Conservation (phyloP, 352 stramenopile species). For the Pythium utonaiense region DNA sequence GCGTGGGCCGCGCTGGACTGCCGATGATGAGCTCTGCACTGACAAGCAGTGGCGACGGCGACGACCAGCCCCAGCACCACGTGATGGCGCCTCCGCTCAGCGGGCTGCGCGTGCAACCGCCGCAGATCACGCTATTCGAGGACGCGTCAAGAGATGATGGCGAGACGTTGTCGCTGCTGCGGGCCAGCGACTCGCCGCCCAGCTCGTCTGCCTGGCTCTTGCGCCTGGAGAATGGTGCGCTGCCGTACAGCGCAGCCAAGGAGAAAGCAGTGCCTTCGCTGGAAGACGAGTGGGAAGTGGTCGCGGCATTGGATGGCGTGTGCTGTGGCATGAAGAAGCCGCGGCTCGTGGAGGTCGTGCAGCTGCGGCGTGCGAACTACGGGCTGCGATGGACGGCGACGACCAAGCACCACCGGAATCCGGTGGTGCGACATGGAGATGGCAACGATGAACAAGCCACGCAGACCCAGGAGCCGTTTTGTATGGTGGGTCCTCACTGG, state of each 20-base stretch:
- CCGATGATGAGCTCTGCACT: conserved; percentile 4
- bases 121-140: conserved; percentile 22
- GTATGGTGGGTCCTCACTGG: conserved; percentile 76
- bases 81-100: conserved; percentile 16
- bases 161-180: conserved; percentile 26
- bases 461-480: conserved; percentile 27
- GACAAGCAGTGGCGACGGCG: neutral
- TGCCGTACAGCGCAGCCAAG: neutral
- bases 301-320: conserved; percentile 2
- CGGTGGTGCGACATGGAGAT: neutral
- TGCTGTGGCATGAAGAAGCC: neutral
- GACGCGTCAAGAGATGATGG: conserved; percentile 19
- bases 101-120: conserved; percentile 20
- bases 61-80: neutral
- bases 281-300: conserved; percentile 16
- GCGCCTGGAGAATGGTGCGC: conserved; percentile 7
- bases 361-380: conserved; percentile 52
- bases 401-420: conserved; percentile 4
- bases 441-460: neutral
- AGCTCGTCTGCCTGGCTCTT: conserved; percentile 4
- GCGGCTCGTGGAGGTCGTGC: conserved; percentile 43
- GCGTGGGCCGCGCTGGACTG: neutral
- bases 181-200: conserved; percentile 1
- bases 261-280: conserved; percentile 3
- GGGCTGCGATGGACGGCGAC: conserved; percentile 37